phyloP scores from a whole-genome alignment of 257 asterid genomes.

The Gentiana dahurica region DNA sequence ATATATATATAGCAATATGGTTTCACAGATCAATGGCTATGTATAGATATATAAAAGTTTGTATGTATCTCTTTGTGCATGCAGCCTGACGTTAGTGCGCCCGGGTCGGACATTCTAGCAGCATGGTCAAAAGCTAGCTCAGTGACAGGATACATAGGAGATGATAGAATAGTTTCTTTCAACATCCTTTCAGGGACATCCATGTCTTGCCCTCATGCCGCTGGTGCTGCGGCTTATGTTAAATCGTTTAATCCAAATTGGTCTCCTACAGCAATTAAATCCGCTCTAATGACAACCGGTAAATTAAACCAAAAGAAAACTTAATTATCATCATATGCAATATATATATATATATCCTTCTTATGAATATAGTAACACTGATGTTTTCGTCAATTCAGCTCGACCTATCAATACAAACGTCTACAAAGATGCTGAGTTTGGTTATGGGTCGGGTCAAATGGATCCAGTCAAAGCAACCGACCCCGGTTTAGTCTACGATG shows the following conservation, averaged over 20 bases:
- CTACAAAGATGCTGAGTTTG: constrained; percentile 48
- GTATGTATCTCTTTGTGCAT: background rate
- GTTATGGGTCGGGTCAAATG: constrained; percentile 68
- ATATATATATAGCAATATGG: too few species aligned
- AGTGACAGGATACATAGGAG: constrained; percentile 31
- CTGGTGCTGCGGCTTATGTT: constrained; percentile 58
- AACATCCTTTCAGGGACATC: constrained; percentile 61
- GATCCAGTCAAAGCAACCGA: constrained; percentile 41
- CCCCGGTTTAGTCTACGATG: constrained; percentile 64
- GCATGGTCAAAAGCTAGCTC: constrained; percentile 52
- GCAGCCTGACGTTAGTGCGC: constrained; percentile 67
- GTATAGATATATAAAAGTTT: too few species aligned
- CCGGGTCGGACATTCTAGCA: constrained; percentile 60
- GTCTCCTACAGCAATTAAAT: constrained; percentile 67
- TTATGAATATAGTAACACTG: too few species aligned
- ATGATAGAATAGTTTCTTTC: constrained; percentile 30
- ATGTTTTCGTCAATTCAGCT: constrained; percentile 19
- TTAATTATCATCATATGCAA: too few species aligned
- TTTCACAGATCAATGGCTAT: too few species aligned
- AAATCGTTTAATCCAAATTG: constrained; percentile 52
- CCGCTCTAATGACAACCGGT: constrained; percentile 75
- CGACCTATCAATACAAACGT: constrained; percentile 22
- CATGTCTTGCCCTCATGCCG: constrained; percentile 70
- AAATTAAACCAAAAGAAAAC: too few species aligned
- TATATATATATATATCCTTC: too few species aligned